Percentiles rank a stretch among this genome's conserved stretches.
phyloP scores from a whole-genome alignment of 225 moss, liverwort and hornwort genomes.

The Ulota crispa region DNA sequence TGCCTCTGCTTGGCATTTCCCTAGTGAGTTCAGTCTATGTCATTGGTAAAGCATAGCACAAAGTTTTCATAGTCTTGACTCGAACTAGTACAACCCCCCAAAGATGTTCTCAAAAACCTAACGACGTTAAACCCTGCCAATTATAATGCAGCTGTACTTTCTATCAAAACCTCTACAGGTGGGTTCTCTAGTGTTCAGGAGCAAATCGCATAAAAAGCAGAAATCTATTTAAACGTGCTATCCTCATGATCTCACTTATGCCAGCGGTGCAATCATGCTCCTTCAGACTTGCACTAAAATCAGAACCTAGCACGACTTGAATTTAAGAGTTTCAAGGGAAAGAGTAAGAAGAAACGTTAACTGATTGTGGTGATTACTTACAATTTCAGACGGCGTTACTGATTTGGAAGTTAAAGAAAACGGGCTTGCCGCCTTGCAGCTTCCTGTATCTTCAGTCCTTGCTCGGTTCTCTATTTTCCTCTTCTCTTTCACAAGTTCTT shows the following conservation, averaged over 20 bases:
- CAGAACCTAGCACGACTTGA: conserved; percentile 9
- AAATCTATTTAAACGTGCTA: background rate
- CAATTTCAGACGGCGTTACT: conserved; percentile 25
- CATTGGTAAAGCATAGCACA: background rate
- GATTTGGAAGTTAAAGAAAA: conserved; percentile 5
- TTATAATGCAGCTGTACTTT: background rate
- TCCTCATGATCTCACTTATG: background rate
- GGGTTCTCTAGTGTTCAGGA: background rate
- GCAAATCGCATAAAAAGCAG: background rate
- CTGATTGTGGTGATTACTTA: conserved; percentile 1
- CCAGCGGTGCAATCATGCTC: background rate
- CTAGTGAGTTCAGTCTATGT: background rate
- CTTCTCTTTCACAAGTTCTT: conserved; percentile 37
- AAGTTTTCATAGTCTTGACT: background rate
- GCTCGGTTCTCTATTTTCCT: conserved; percentile 24
- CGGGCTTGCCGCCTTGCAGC: background rate
- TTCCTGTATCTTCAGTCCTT: conserved; percentile 1
- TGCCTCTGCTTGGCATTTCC: background rate
- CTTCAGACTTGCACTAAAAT: background rate
- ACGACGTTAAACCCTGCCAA: background rate
- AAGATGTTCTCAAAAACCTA: background rate
- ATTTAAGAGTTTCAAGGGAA: background rate
- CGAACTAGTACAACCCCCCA: background rate
- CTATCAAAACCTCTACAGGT: background rate
- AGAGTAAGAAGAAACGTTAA: background rate